Evolutionary conservation across 805 yeast genomes (phyloP), one percentile per base, ranked within the genome.

Genomic region (Kuraishia hungarica): DNA sequence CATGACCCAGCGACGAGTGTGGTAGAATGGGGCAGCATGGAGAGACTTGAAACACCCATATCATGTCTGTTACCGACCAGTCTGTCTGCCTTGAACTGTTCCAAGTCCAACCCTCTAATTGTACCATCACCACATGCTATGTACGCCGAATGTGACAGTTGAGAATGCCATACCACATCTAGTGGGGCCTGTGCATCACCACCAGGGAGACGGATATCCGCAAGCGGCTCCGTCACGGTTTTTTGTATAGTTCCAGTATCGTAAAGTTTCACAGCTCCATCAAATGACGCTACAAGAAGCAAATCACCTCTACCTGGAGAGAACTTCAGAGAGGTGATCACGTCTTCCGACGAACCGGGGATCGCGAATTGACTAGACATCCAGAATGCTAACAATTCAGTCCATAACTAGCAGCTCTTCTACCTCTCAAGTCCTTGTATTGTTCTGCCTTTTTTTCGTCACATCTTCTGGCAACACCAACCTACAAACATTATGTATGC

Each of bases 1-100:
- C 90, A 85, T 0, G 89, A 79, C 0, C 86, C 86, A 1, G 83
- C 72, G 1, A 83, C 66, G 2, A 86, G 54, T 1, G 69, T 58
- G 19, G 71, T 63, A 7, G 69, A 61, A 46, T 56, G 51, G 11
- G 61, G 53, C 56, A 72, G 63, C 57, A 64, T 47, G 28, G 61
- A 59, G 52, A 67, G 62, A 61, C 66, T 61, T 59, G 73, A 71
- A 53, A 83, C 62, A 10, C 84, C 81, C 26, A 66, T 59, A 2
- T 59, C 55, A 54, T 80, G 83, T 13, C 53, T 60, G 15, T 61
- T 58, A 8, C 72, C 72, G 1, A 70, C 51, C 0, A 59, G 51
- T 15, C 51, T n/a, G 35, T 53, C 51, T 54, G 29, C 61, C 21
- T 63, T 61, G 2, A 72, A 65, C 55, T 77, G 76, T 54, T 80